Evolutionary conservation across 192 early-diverging fungal genomes (phyloP).

Genomic region (Entophlyctis helioformis): DNA sequence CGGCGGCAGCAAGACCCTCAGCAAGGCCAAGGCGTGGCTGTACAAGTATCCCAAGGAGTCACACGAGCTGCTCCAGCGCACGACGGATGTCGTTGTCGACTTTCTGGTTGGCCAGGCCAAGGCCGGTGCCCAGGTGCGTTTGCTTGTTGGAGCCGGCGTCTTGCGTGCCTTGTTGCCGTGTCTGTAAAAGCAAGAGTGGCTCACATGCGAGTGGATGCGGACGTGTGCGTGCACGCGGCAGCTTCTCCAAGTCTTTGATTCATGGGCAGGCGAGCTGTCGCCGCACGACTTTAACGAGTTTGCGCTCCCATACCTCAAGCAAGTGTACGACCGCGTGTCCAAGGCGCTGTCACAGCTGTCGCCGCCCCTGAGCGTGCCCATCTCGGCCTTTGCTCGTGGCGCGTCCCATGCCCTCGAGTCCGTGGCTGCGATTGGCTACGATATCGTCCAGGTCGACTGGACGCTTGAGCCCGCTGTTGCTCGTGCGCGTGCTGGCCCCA

Average conservation of each 20-base stretch:
- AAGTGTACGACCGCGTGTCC: slow-evolving; percentile 73
- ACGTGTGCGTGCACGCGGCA: slow-evolving; percentile 14
- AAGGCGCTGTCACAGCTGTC: slow-evolving; percentile 5
- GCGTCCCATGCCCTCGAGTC: slow-evolving; percentile 77
- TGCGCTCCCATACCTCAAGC: slow-evolving; percentile 77
- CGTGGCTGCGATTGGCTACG: slow-evolving; percentile 53
- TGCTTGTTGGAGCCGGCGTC: not conserved
- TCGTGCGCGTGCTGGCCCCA: slow-evolving; percentile 31
- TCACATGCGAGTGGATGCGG: too few species aligned
- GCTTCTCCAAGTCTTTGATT: slow-evolving; percentile 96
- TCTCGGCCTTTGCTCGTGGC: slow-evolving; percentile 86
- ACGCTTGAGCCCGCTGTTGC: slow-evolving; percentile 61
- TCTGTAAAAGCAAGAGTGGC: too few species aligned
- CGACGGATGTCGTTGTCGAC: slow-evolving; percentile 73
- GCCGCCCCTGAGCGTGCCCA: slow-evolving; percentile 35
- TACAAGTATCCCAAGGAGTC: slow-evolving; percentile 61
- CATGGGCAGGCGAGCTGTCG: slow-evolving; percentile 87
- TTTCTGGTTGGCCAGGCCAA: slow-evolving; percentile 86
- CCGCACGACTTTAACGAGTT: slow-evolving; percentile 71
- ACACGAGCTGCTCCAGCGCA: slow-evolving; percentile 63
- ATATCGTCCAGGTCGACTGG: slow-evolving; percentile 88
- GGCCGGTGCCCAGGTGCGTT: slow-evolving; percentile 83
- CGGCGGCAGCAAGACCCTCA: slow-evolving; percentile 81
- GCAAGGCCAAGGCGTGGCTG: slow-evolving; percentile 87
- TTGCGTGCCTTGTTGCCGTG: not conserved